These are phyloP conservation scores for Eucalyptus cladocalyx DNA, from an alignment of 345 rosid genomes.

Conservation along the genomic window DNA sequence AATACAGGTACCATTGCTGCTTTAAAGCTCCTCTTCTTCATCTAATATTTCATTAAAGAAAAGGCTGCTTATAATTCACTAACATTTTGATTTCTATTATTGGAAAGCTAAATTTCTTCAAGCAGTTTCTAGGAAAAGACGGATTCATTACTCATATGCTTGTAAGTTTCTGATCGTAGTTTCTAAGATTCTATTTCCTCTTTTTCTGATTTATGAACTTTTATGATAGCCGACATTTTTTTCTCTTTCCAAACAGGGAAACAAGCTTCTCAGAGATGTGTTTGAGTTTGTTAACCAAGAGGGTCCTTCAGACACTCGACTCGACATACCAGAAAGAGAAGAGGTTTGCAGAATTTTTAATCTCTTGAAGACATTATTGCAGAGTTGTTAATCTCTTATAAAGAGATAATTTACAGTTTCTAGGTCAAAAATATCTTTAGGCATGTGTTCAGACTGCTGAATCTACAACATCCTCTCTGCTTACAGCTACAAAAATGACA, in stretches of 20 bases:
- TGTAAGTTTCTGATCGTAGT: background rate
- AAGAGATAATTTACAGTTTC: background rate
- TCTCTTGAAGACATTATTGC: background rate
- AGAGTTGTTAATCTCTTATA: background rate
- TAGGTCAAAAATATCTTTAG: background rate
- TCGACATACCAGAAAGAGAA: background rate
- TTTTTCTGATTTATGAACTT: background rate
- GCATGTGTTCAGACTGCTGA: background rate
- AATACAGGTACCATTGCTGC: background rate
- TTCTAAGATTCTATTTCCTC: background rate
- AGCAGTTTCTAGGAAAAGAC: background rate
- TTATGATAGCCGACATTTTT: background rate
- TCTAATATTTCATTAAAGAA: background rate
- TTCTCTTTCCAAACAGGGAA: background rate
- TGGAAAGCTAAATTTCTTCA: background rate
- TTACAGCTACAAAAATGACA: background rate
- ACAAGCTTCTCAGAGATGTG: background rate
- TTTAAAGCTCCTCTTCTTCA: background rate
- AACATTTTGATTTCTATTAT: background rate
- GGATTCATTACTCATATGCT: background rate
- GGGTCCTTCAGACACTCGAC: background rate
- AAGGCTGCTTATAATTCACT: background rate
- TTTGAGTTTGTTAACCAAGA: background rate
- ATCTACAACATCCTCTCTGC: background rate
- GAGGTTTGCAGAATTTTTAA: background rate